phyloP scores from a whole-genome alignment of 1,284 basidiomycete species.

The Sanguinoderma infundibulare region DNA sequence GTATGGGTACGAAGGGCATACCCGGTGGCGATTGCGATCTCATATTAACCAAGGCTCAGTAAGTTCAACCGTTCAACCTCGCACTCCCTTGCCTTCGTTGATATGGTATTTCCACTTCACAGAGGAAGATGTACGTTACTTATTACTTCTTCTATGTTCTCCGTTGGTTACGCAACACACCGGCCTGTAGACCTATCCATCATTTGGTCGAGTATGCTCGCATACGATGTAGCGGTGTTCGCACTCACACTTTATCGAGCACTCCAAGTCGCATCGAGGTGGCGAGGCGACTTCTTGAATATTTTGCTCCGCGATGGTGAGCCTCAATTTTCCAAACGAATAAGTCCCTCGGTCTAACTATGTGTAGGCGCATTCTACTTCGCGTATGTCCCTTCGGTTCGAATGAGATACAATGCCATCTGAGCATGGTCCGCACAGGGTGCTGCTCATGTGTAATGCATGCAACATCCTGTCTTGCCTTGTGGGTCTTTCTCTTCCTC shows the following conservation, averaged over 20 bases:
- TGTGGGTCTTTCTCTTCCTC: not conserved
- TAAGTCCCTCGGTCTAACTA: not conserved
- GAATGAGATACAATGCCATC: not conserved
- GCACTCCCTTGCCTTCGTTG: too few species aligned
- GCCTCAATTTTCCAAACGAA: not conserved
- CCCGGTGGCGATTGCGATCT: conserved; percentile 7
- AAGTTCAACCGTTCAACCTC: not conserved
- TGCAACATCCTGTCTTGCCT: conserved; percentile 11
- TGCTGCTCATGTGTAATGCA: conserved; percentile 8
- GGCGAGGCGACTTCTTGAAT: conserved; percentile 6
- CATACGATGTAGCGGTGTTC: conserved; percentile 10
- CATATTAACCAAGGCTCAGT: conserved; percentile 5
- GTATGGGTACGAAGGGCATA: not conserved
- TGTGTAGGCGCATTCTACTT: conserved; percentile 3
- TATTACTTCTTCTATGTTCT: too few species aligned
- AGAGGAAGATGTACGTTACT: not conserved
- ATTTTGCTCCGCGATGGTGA: conserved; percentile 15
- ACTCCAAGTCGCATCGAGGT: not conserved
- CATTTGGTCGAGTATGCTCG: conserved; percentile 7
- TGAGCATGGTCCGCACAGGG: not conserved
- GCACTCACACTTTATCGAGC: conserved; percentile 7
- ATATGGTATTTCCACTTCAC: not conserved
- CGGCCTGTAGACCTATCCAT: conserved; percentile 4
- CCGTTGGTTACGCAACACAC: too few species aligned
- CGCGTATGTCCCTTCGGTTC: not conserved